Conservation (phyloP, 352 stramenopile species). For the Pythium dissotocum region DNA sequence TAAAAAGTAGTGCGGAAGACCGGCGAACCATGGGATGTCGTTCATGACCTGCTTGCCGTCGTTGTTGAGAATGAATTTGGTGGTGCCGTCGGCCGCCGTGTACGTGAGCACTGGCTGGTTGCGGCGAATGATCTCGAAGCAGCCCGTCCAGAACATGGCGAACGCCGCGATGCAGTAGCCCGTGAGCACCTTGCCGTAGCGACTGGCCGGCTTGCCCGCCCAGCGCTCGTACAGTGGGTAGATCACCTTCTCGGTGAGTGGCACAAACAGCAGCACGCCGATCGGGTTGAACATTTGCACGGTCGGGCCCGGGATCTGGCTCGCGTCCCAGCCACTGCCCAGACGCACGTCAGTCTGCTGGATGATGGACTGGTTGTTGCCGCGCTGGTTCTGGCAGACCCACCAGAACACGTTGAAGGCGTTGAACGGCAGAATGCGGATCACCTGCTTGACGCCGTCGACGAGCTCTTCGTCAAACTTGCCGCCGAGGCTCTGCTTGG, state of each 20-base stretch:
- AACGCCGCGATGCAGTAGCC: slow-evolving; percentile 19
- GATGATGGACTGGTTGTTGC: slow-evolving; percentile 39
- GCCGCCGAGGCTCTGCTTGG: slow-evolving; percentile 37
- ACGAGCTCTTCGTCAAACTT: slow-evolving; percentile 44
- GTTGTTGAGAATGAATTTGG: slow-evolving; percentile 22
- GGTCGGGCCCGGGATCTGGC: slow-evolving; percentile 31
- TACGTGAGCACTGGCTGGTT: slow-evolving; percentile 25
- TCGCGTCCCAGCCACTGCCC: slow-evolving; percentile 11
- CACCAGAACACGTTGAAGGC: slow-evolving; percentile 43
- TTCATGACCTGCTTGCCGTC: slow-evolving; percentile 28
- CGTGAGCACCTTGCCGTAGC: slow-evolving; percentile 24
- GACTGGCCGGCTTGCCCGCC: slow-evolving; percentile 19
- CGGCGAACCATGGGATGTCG: slow-evolving; percentile 39
- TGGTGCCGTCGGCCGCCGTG: slow-evolving; percentile 18
- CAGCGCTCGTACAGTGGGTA: slow-evolving; percentile 19
- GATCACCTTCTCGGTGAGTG: slow-evolving; percentile 19
- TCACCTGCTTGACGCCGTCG: slow-evolving; percentile 47
- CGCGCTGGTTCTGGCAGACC: slow-evolving; percentile 35
- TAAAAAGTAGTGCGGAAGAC: slow-evolving; percentile 47
- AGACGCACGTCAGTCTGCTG: slow-evolving; percentile 38
- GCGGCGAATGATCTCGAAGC: slow-evolving; percentile 25
- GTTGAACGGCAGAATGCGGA: slow-evolving; percentile 52
- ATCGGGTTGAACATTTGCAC: slow-evolving; percentile 37
- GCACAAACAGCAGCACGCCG: slow-evolving; percentile 23
- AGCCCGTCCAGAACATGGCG: slow-evolving; percentile 28